A percentile compares a stretch with the other conserved stretches of the same genome.
These are phyloP conservation scores for Psilocybe mexicana DNA, from an alignment of 1,284 basidiomycete genomes.

Conservation along the genomic window DNA sequence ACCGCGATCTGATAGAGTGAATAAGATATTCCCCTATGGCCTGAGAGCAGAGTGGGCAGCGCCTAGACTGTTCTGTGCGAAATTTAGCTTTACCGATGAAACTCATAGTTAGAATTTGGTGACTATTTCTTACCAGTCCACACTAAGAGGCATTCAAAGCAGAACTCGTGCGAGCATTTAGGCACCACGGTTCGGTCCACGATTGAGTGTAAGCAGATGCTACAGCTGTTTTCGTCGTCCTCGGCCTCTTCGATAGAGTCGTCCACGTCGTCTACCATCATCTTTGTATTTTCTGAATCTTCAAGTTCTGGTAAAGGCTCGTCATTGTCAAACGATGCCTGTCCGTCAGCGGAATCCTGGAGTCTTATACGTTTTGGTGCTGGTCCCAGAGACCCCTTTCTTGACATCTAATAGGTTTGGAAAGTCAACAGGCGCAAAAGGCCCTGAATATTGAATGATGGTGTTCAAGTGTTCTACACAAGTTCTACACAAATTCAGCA, in stretches of 20 bases:
- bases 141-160: constrained; percentile 82
- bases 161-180: constrained; percentile 85
- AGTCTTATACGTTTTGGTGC: constrained; percentile 30
- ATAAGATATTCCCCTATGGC: constrained; percentile 77
- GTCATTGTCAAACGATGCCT: neutral
- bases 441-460: too few relatives aligned
- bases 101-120: neutral
- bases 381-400: constrained; percentile 21
- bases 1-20: constrained; percentile 76
- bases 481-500: neutral
- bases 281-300: neutral
- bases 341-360: constrained; percentile 13
- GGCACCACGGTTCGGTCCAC: constrained; percentile 80
- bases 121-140: constrained; percentile 68
- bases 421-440: neutral
- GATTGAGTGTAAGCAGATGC: constrained; percentile 77
- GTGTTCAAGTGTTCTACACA: too few relatives aligned
- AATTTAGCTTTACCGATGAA: neutral
- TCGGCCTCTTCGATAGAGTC: constrained; percentile 22
- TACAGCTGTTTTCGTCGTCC: constrained; percentile 37
- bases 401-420: constrained; percentile 12
- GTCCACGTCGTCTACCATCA: constrained; percentile 23
- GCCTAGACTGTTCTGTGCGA: constrained; percentile 62
- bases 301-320: neutral
- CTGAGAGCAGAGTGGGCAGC: constrained; percentile 82